Percentiles rank a stretch among this genome's conserved stretches.
These are phyloP conservation scores for Colletotrichum spinosum DNA, from an alignment of 2,329 filamentous ascomycete species.

Conservation along the genomic window DNA sequence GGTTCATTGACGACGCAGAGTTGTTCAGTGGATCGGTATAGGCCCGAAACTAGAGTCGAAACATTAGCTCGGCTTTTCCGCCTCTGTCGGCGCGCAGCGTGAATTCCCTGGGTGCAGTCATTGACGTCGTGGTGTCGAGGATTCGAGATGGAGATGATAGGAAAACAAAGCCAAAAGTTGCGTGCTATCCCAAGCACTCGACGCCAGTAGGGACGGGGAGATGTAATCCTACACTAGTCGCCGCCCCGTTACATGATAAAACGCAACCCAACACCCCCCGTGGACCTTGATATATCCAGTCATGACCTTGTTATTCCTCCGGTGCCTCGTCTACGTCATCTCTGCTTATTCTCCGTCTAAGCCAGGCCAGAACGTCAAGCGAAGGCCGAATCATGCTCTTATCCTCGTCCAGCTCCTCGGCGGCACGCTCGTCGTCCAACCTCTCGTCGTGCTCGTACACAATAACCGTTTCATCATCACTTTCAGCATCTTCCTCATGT, in stretches of 20 bases:
- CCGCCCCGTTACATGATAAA: conserved; percentile 25
- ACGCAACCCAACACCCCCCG: conserved; percentile 18
- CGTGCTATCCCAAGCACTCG: conserved; percentile 36
- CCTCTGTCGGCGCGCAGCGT: conserved; percentile 4
- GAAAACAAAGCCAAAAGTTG: conserved; percentile 31
- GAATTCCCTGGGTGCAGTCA: conserved; percentile 25
- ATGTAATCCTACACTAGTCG: conserved; percentile 36
- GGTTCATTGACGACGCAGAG: conserved; percentile 60
- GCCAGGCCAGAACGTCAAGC: conserved; percentile 18
- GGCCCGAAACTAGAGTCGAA: conserved; percentile 64
- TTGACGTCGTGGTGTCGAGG: conserved; percentile 18
- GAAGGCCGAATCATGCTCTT: conserved; percentile 33
- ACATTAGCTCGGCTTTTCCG: conserved; percentile 30
- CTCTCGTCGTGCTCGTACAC: conserved; percentile 8
- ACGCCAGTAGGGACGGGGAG: conserved; percentile 29
- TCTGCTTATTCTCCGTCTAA: conserved; percentile 29
- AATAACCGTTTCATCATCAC: conserved; percentile 14
- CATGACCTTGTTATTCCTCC: conserved; percentile 7
- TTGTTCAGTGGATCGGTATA: conserved; percentile 68
- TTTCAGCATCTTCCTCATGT: conserved; percentile 1
- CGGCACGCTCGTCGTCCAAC: neutral
- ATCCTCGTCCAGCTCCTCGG: conserved; percentile 27
- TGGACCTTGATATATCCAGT: conserved; percentile 1
- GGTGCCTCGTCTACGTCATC: conserved; percentile 6
- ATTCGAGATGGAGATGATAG: conserved; percentile 13